phyloP scores from a whole-genome alignment of 768 basidiomycete genomes.

The Auriscalpium microsporum region DNA sequence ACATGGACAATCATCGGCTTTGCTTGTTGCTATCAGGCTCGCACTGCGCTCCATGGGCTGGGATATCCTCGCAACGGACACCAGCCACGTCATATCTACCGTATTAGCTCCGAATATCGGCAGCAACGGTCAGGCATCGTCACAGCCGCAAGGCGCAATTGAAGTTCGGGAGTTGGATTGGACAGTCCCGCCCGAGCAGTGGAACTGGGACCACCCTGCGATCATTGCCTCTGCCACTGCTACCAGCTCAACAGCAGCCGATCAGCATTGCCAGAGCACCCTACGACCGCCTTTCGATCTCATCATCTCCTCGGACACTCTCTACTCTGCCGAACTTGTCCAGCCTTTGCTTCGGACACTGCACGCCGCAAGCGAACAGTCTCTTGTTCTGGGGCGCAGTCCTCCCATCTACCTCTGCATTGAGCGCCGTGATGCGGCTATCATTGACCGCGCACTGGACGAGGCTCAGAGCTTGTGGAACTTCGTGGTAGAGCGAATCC shows the following conservation, averaged over 20 bases:
- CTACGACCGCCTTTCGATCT: slow-evolving; percentile 61
- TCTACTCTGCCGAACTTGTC: slow-evolving; percentile 56
- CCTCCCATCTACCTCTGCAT: slow-evolving; percentile 58
- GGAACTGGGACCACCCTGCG: slow-evolving; percentile 44
- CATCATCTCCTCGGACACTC: slow-evolving; percentile 76
- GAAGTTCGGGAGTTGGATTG: slow-evolving; percentile 66
- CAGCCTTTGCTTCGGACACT: slow-evolving; percentile 66
- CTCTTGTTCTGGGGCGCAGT: slow-evolving; percentile 24
- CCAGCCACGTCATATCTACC: slow-evolving; percentile 48
- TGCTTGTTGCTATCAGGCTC: slow-evolving; percentile 34
- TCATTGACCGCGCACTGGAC: slow-evolving; percentile 51
- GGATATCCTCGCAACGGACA: slow-evolving; percentile 72
- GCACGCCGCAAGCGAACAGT: slow-evolving; percentile 38
- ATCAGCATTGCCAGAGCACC: not conserved
- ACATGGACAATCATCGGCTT: not conserved
- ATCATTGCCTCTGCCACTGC: slow-evolving; percentile 25
- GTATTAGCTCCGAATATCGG: slow-evolving; percentile 59
- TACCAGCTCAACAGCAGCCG: slow-evolving; percentile 5
- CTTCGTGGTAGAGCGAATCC: slow-evolving; percentile 51
- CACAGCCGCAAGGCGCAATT: slow-evolving; percentile 35
- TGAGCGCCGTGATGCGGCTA: slow-evolving; percentile 65
- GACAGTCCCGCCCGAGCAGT: slow-evolving; percentile 44
- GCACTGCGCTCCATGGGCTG: slow-evolving; percentile 61
- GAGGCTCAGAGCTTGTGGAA: slow-evolving; percentile 48
- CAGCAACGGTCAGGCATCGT: slow-evolving; percentile 31